Base-by-base conservation (phyloP, 2,329 filamentous ascomycete genomes). In the Ceratocystis destructans region DNA sequence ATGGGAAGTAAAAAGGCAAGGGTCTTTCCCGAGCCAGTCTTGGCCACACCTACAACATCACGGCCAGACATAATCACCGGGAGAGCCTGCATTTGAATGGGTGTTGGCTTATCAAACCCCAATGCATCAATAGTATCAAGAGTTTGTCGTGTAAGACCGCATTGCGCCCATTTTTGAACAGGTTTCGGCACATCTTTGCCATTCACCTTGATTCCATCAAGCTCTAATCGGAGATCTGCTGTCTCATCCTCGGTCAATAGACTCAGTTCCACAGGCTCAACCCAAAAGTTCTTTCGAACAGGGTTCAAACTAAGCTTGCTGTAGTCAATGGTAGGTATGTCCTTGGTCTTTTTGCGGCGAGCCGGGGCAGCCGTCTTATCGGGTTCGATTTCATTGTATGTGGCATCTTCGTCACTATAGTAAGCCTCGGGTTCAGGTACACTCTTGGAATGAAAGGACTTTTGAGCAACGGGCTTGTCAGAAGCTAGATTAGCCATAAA, bases 11-110 rank as follows among this genome's bases (percentile, higher is more conserved):
- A 78, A 74, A 97, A 99, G 5, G 94, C 94, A 71, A 97, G 86
- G 0, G 94, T 99, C 78, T 99, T 99, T 74, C 94, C 94, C 31
- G 94, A 97, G 4, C 94, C 94, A 31, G 94, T 99, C 78, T 97
- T 97, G 20, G 94, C 94, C 64, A 99, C 91, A 70, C 92, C 94
- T 69, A 99, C 90, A 46, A 96, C 89, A 78, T 99, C 94, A 70
- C 91, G 85, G 8, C 94, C 94, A 33, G 92, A 96, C 89, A 97
- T 96, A 72, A 96, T 89, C 8, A 91, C 87, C 1, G 94, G 94
- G 68, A 97, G 86, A 1, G 94, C 94, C 75, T 99, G 94, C 75
- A 92, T 87, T 75, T 99, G 94, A 71, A 99, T 97, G 0, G 93
- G 84, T 0, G 94, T 97, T 0, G 94, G 92, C 73, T 86, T 88